These are phyloP conservation scores for Vigna reflexopilosa DNA, from an alignment of 306 rosid genomes.

Conservation along the genomic window DNA sequence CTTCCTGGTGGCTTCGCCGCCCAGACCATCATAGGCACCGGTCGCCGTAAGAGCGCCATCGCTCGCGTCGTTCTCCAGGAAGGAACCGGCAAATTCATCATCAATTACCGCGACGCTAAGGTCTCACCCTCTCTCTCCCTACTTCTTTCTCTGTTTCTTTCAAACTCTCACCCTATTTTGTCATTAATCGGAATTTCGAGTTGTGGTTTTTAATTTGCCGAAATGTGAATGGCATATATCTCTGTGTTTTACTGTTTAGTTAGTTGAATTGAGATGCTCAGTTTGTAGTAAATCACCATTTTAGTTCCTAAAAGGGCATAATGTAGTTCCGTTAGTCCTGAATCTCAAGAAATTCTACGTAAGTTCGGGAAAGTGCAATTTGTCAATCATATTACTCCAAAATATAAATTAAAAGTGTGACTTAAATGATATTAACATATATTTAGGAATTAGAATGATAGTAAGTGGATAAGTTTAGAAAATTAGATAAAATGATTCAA, in stretches of 20 bases:
- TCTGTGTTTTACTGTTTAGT: neutral
- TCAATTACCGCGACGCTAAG: conserved; percentile 94
- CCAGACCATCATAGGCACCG: conserved; percentile 80
- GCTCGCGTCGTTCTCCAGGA: conserved; percentile 94
- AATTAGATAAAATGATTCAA: too few species aligned
- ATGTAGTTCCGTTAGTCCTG: too few species aligned
- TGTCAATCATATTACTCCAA: too few species aligned
- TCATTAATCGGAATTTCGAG: neutral
- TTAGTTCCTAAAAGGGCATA: too few species aligned
- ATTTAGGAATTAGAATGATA: too few species aligned
- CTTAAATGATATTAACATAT: too few species aligned
- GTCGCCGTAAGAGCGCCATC: conserved; percentile 82
- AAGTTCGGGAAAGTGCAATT: too few species aligned
- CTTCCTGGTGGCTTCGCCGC: conserved; percentile 98
- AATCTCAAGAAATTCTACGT: too few species aligned
- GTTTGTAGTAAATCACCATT: too few species aligned
- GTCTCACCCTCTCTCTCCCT: conserved; percentile 35
- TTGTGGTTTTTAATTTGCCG: neutral
- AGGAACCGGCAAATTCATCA: conserved; percentile 86
- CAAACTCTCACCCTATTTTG: neutral
- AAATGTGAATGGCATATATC: neutral
- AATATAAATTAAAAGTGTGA: too few species aligned
- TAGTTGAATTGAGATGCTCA: neutral
- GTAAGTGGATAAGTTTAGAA: too few species aligned
- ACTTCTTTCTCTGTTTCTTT: neutral